These are phyloP conservation scores for Mycena alexandri DNA, from an alignment of 768 basidiomycete genomes.

Conservation along the genomic window DNA sequence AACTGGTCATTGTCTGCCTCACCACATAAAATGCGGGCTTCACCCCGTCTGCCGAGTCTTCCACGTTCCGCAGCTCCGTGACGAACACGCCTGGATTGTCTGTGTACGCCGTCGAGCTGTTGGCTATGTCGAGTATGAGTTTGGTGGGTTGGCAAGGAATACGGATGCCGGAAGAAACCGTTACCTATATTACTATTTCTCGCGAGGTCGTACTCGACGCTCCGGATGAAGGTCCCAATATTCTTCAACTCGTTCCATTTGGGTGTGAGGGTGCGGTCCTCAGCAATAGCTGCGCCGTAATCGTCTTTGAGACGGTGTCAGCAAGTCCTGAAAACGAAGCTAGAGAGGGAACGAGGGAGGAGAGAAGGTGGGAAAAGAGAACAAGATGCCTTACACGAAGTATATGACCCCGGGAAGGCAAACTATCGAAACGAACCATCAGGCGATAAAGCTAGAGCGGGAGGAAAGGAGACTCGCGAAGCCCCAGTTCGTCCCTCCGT, in stretches of 20 bases:
- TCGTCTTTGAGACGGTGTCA: constrained; percentile 21
- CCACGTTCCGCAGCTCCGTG: constrained; percentile 28
- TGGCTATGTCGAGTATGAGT: too few relatives aligned
- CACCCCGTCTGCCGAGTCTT: constrained; percentile 2
- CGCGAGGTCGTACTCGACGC: constrained; percentile 27
- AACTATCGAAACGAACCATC: constrained; percentile 20
- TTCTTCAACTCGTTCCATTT: constrained; percentile 33
- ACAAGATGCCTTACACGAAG: constrained; percentile 24
- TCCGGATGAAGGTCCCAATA: constrained; percentile 30
- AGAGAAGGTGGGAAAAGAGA: too few relatives aligned
- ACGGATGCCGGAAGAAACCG: not conserved
- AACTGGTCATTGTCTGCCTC: constrained; percentile 25
- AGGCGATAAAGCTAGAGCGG: constrained; percentile 4
- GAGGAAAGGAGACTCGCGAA: constrained; percentile 16
- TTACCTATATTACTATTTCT: constrained; percentile 27
- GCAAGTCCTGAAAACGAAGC: not conserved
- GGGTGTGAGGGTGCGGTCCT: constrained; percentile 28
- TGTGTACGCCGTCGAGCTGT: constrained; percentile 25
- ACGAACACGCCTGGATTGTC: constrained; percentile 26
- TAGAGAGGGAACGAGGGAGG: not conserved
- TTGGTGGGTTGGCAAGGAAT: not conserved
- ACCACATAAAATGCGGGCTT: constrained; percentile 29
- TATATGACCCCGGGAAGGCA: constrained; percentile 25
- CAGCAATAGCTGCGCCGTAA: constrained; percentile 29
- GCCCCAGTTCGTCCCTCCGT: constrained; percentile 33